Conservation (phyloP, 495 filamentous ascomycete species). For the Trichoderma virens region DNA sequence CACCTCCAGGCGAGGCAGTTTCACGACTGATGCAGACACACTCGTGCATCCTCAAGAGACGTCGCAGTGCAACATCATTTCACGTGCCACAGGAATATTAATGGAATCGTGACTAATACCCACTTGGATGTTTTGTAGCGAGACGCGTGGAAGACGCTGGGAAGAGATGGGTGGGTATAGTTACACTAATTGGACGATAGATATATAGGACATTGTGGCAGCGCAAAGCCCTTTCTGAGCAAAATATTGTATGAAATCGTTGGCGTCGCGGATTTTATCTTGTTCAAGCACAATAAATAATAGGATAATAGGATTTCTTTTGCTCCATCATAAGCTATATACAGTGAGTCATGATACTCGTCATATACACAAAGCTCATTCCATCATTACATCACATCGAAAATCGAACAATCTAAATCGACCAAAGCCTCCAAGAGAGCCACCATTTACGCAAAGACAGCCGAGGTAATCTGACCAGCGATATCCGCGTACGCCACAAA, state of each 20-base stretch:
- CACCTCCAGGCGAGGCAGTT: not conserved
- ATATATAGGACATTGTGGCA: not conserved
- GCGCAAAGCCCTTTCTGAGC: not conserved
- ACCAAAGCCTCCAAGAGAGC: no score
- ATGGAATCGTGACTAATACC: not conserved
- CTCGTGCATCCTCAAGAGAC: not conserved
- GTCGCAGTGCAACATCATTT: not conserved
- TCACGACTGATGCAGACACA: not conserved
- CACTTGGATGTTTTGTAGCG: not conserved
- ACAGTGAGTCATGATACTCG: no score
- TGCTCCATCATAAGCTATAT: no score
- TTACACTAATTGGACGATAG: not conserved
- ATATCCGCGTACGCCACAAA: slow-evolving; percentile 40
- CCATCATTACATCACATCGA: no score
- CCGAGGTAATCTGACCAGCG: slow-evolving; percentile 47
- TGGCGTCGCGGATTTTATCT: no score
- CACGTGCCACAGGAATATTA: no score
- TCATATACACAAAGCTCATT: slow-evolving; percentile 5
- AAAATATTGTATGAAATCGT: no score
- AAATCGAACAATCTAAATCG: no score
- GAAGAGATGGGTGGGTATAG: not conserved
- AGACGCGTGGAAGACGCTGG: not conserved
- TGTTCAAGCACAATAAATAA: no score
- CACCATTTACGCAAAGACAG: slow-evolving; percentile 41
- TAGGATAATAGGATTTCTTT: no score